phyloP scores from a whole-genome alignment of 2,329 filamentous ascomycete species.

The Ploettnerulaceae sp. region DNA sequence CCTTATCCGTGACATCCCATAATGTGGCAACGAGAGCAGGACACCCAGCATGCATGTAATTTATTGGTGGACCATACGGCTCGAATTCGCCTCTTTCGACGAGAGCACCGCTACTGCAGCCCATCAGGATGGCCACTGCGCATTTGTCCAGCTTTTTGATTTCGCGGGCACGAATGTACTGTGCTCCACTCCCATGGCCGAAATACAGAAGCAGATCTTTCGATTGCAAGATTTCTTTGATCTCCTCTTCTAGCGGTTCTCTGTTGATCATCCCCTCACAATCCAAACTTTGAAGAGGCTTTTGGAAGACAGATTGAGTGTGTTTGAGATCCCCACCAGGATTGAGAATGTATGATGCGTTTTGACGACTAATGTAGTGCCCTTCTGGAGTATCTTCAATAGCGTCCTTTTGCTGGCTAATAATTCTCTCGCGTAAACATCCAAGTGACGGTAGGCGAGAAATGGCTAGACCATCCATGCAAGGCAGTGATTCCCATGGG shows the following conservation, averaged over 20 bases:
- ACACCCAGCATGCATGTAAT: constrained; percentile 83
- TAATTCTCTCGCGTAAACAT: constrained; percentile 71
- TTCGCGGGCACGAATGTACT: constrained; percentile 84
- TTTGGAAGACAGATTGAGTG: constrained; percentile 72
- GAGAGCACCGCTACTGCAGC: constrained; percentile 81
- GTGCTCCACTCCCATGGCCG: constrained; percentile 88
- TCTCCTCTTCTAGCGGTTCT: constrained; percentile 71
- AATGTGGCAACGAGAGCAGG: constrained; percentile 87
- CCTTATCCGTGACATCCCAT: constrained; percentile 97
- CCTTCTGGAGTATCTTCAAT: constrained; percentile 35
- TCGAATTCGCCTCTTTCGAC: constrained; percentile 83
- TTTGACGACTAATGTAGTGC: constrained; percentile 49
- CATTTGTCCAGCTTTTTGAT: constrained; percentile 75
- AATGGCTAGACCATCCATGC: constrained; percentile 71
- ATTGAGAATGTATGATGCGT: constrained; percentile 80
- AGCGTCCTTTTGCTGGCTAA: constrained; percentile 33
- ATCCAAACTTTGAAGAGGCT: constrained; percentile 57
- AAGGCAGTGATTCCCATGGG: constrained; percentile 93
- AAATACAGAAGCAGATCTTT: constrained; percentile 85
- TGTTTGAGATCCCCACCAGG: constrained; percentile 77
- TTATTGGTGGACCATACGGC: constrained; percentile 82
- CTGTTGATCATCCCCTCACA: constrained; percentile 69
- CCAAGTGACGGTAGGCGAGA: constrained; percentile 85
- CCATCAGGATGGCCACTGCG: constrained; percentile 84
- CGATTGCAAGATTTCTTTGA: constrained; percentile 59